Percentiles rank a stretch among this genome's conserved stretches.
phyloP scores from a whole-genome alignment of 345 rosid species.

The Gynandropsis gynandra region DNA sequence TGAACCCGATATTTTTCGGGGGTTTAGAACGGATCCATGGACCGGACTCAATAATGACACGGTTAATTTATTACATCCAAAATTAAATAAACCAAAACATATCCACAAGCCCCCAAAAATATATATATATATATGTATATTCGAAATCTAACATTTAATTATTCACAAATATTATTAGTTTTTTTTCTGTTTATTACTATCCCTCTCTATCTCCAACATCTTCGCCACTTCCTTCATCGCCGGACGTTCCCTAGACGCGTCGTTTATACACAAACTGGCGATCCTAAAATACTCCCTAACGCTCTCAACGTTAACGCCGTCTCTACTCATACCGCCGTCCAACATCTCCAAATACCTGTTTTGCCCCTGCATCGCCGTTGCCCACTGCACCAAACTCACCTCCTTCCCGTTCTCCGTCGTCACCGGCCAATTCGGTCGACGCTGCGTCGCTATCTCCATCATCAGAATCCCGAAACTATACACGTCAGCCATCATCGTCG shows the following conservation, averaged over 20 bases:
- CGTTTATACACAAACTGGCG: slow-evolving; percentile 48
- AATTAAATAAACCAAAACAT: no score
- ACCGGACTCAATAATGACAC: no score
- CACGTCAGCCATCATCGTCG: slow-evolving; percentile 59
- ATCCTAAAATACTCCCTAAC: slow-evolving; percentile 55
- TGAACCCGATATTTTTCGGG: no score
- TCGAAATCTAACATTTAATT: not conserved
- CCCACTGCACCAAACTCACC: slow-evolving; percentile 58
- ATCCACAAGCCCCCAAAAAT: no score
- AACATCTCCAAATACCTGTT: slow-evolving; percentile 49
- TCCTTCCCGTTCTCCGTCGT: slow-evolving; percentile 22
- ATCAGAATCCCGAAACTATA: slow-evolving; percentile 80
- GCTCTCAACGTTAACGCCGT: slow-evolving; percentile 20
- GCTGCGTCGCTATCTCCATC: slow-evolving; percentile 58
- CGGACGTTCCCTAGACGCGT: slow-evolving; percentile 44
- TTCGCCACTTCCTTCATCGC: slow-evolving; percentile 42
- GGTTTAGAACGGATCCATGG: no score
- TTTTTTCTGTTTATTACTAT: no score
- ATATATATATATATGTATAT: no score
- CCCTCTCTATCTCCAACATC: slow-evolving; percentile 14
- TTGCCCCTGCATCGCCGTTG: slow-evolving; percentile 29
- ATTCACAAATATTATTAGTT: not conserved
- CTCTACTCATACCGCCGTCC: slow-evolving; percentile 21
- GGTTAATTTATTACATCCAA: no score
- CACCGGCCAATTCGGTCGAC: slow-evolving; percentile 59